Percentiles rank a stretch among this genome's conserved stretches.
phyloP scores from a whole-genome alignment of 2,329 filamentous ascomycete species.

The Pezicula carpinea region DNA sequence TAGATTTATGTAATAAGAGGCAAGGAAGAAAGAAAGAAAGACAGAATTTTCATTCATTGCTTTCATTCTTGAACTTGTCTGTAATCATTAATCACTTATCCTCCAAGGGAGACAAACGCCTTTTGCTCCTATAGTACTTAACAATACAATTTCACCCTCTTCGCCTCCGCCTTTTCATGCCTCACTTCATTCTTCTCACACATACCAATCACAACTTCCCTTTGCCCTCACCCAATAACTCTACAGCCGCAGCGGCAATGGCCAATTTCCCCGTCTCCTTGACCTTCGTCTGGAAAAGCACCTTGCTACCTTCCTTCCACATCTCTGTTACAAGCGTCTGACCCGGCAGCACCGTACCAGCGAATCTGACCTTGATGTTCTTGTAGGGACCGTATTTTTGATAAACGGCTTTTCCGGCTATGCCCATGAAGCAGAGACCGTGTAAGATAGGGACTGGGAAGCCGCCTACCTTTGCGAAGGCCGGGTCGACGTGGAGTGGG shows the following conservation, averaged over 20 bases:
- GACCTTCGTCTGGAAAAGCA: slow-evolving; percentile 83
- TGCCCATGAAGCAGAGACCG: slow-evolving; percentile 92
- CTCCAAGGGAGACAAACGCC: no score
- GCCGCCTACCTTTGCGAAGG: slow-evolving; percentile 89
- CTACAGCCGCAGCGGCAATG: slow-evolving; percentile 75
- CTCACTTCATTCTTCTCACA: neutral
- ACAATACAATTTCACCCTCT: no score
- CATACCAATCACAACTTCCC: slow-evolving; percentile 11
- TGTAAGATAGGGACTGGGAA: slow-evolving; percentile 95
- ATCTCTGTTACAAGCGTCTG: slow-evolving; percentile 91
- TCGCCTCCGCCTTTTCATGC: neutral
- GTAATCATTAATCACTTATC: no score
- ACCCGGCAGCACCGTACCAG: slow-evolving; percentile 77
- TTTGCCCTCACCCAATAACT: slow-evolving; percentile 47
- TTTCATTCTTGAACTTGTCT: no score
- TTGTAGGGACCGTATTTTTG: slow-evolving; percentile 77
- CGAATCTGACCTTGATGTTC: slow-evolving; percentile 91
- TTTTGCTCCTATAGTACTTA: no score
- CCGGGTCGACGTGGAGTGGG: slow-evolving; percentile 91
- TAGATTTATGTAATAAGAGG: no score
- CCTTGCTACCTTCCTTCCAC: slow-evolving; percentile 80
- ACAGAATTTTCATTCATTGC: no score
- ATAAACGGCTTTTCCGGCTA: slow-evolving; percentile 86
- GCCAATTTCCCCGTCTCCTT: slow-evolving; percentile 90
- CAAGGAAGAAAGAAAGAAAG: no score